These are phyloP conservation scores for Exophiala sideris DNA, from an alignment of 2,329 filamentous ascomycete species.

Conservation along the genomic window DNA sequence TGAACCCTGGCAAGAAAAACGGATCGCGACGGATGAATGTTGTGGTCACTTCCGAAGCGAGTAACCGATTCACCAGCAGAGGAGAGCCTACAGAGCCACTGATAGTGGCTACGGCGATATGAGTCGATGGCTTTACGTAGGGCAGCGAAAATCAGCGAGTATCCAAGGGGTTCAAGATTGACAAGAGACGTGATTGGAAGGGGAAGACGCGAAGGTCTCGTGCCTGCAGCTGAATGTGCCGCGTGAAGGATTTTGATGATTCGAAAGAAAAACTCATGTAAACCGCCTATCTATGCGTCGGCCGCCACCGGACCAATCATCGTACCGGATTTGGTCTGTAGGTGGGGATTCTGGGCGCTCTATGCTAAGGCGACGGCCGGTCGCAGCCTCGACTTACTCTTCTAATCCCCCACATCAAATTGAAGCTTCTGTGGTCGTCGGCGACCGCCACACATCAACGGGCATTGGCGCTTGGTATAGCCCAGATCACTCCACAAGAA, in stretches of 20 bases:
- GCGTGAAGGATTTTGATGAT: not conserved
- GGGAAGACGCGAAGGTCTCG: no score
- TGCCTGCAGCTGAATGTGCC: no score
- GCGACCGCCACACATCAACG: conserved; percentile 4
- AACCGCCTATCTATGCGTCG: conserved; percentile 12
- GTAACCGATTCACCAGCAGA: no score
- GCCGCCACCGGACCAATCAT: conserved; percentile 14
- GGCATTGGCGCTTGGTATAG: not conserved
- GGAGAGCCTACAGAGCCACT: no score
- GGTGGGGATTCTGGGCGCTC: not conserved
- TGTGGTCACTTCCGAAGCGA: no score
- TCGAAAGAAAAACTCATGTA: conserved; percentile 2
- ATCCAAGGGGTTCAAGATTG: no score
- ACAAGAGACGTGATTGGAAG: no score
- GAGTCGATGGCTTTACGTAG: no score
- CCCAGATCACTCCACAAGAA: not conserved
- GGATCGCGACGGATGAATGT: no score
- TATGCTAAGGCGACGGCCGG: not conserved
- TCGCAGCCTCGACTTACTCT: not conserved
- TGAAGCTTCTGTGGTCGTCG: conserved; percentile 8
- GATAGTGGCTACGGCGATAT: no score
- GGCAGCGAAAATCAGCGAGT: no score
- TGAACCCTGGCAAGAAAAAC: no score
- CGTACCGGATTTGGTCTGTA: not conserved
- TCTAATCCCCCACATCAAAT: not conserved